phyloP scores from a whole-genome alignment of 805 yeast genomes.

The Dipodascopsis uninucleata region DNA sequence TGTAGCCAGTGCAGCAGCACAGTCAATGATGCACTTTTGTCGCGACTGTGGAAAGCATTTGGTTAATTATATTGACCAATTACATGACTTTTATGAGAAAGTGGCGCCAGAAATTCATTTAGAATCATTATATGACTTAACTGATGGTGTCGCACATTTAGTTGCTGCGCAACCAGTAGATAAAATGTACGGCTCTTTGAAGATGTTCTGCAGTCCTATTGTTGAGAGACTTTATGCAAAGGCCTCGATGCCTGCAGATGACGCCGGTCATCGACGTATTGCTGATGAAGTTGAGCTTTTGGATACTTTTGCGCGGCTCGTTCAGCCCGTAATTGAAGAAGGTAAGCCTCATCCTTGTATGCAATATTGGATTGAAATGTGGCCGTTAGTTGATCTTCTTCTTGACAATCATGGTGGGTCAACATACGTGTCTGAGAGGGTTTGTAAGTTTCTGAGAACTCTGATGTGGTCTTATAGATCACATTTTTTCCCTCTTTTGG shows the following conservation, averaged over 20 bases:
- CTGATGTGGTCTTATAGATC: conserved; percentile 60
- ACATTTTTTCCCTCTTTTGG: conserved; percentile 56
- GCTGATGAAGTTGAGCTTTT: conserved; percentile 75
- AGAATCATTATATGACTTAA: conserved; percentile 69
- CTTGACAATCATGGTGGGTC: conserved; percentile 56
- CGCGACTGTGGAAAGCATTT: conserved; percentile 70
- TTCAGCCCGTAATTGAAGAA: conserved; percentile 38
- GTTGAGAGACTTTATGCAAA: conserved; percentile 37
- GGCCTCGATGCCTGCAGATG: conserved; percentile 34
- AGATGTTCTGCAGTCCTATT: conserved; percentile 66
- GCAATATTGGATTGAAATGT: conserved; percentile 51
- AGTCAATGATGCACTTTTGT: conserved; percentile 90
- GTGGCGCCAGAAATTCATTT: conserved; percentile 55
- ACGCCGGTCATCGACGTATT: conserved; percentile 44
- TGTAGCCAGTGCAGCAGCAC: conserved; percentile 80
- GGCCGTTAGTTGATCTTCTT: conserved; percentile 54
- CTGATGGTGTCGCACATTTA: conserved; percentile 87
- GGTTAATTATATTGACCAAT: conserved; percentile 65
- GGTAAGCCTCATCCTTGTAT: conserved; percentile 46
- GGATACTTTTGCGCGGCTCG: conserved; percentile 54
- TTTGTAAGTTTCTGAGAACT: conserved; percentile 62
- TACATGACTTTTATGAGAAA: conserved; percentile 66
- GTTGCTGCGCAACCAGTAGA: conserved; percentile 54
- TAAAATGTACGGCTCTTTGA: conserved; percentile 50
- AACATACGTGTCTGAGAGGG: conserved; percentile 66